A percentile compares a stretch with the other conserved stretches of the same genome.
phyloP scores from a whole-genome alignment of 345 rosid species.

The Pugionium dolabratum region DNA sequence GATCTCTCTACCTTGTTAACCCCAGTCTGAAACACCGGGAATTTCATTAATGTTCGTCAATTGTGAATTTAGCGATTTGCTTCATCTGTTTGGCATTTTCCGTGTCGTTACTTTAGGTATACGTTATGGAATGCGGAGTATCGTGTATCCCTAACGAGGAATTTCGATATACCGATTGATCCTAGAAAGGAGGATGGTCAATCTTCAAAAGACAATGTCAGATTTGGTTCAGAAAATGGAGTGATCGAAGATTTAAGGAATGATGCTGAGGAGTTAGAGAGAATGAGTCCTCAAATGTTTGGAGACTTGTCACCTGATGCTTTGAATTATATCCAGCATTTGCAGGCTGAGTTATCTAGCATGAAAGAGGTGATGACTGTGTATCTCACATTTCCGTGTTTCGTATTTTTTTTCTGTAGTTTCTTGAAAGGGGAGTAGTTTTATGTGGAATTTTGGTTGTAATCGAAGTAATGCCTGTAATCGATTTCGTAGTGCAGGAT shows the following conservation, averaged over 20 bases:
- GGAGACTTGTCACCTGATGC: constrained; percentile 74
- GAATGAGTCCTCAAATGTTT: constrained; percentile 55
- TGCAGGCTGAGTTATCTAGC: constrained; percentile 63
- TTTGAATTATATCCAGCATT: constrained; percentile 56
- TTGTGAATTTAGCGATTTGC: constrained; percentile 10
- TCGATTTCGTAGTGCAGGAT: neutral
- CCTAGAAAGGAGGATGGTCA: constrained; percentile 35
- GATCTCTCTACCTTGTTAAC: neutral
- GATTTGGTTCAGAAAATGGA: constrained; percentile 38
- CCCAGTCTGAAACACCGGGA: neutral
- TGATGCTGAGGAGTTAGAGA: constrained; percentile 50
- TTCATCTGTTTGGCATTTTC: constrained; percentile 3
- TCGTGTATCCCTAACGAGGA: constrained; percentile 70
- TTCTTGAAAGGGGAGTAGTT: neutral
- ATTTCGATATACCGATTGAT: constrained; percentile 52
- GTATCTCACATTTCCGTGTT: neutral
- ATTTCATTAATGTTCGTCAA: neutral
- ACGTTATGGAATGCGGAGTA: constrained; percentile 96
- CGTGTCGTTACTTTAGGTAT: constrained; percentile 50
- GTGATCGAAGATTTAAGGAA: constrained; percentile 38
- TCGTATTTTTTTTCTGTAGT: neutral
- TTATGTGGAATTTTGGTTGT: neutral
- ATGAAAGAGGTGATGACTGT: constrained; percentile 53
- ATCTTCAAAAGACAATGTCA: constrained; percentile 28
- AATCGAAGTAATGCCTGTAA: neutral